These are phyloP conservation scores for Megacollybia platyphylla DNA, from an alignment of 1,284 basidiomycete genomes.

Conservation along the genomic window DNA sequence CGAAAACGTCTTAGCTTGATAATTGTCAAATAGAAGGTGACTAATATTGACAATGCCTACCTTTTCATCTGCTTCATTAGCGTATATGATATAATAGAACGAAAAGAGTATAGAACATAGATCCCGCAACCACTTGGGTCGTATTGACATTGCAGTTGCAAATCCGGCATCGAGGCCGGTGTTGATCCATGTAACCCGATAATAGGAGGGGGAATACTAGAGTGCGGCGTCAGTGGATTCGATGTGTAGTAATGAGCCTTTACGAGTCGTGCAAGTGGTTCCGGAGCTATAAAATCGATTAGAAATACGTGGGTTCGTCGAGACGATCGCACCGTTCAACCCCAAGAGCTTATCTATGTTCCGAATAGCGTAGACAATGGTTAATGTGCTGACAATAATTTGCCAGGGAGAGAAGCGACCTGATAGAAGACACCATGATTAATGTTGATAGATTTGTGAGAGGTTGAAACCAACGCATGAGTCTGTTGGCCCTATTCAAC, in stretches of 20 bases:
- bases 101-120: constrained; percentile 78
- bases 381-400: constrained; percentile 77
- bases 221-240: constrained; percentile 7
- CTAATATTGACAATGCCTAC: constrained; percentile 24
- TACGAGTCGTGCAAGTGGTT: constrained; percentile 82
- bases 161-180: constrained; percentile 96
- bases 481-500: constrained; percentile 46
- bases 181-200: constrained; percentile 92
- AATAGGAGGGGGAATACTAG: constrained; percentile 87
- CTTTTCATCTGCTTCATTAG: constrained; percentile 91
- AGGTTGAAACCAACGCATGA: constrained; percentile 35
- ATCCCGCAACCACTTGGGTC: constrained; percentile 88
- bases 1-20: constrained; percentile 77
- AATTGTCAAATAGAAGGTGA: constrained; percentile 3
- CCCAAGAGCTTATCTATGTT: constrained; percentile 86
- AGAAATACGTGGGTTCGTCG: background rate
- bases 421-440: constrained; percentile 15
- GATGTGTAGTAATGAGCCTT: constrained; percentile 15
- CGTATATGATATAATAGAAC: constrained; percentile 88
- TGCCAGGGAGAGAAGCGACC: constrained; percentile 93
- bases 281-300: constrained; percentile 53
- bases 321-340: constrained; percentile 52
- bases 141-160: constrained; percentile 87
- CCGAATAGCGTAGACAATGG: constrained; percentile 72
- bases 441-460: background rate